Evolutionary conservation across 257 asterid genomes (phyloP), one percentile per base, ranked within the genome.

Genomic region (Echites panduratus): DNA sequence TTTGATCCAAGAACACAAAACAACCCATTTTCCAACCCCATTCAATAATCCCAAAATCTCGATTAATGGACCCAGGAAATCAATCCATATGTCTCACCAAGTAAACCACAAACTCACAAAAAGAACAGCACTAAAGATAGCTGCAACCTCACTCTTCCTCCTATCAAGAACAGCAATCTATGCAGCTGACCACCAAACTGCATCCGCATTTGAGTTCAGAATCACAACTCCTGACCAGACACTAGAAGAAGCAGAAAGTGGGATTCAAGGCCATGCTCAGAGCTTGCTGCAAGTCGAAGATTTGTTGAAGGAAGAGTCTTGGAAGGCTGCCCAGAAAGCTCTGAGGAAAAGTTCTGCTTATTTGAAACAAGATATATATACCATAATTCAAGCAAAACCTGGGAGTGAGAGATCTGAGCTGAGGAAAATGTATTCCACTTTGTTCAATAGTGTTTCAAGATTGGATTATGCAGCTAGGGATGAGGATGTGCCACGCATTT

Each of bases 381-480:
- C 95, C 6, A 85, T 90, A 4, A 90, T 87, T 16, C 89, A 85
- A 75, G 76, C 84, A 0, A 88, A 83, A 82, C 79, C 93, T 4
- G 76, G 88, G 73, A 79, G 13, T 41, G 82, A 87, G 76, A 84
- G 95, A 85, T 84, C 87, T 59, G 71, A 56, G 43, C 48, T 88
- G 76, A 85, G 97, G 86, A 82, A 74, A 66, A 54, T 84, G 72
- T 87, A 85, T 74, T 68, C 90, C 0, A 68, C 68, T 17, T 26
- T 90, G 82, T 90, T 90, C 81, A 84, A 79, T 49, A 79, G 73
- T 65, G 97, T 88, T 27, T 79, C 85, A 4, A 81, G 71, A 75
- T 74, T 90, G 79, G 97, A 90, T 79, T 90, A 87, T 79, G 97
- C 95, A 69, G 93, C 91, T 11, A 76, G 91, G 82, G 95, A 88